Evolutionary conservation across 768 basidiomycete species (phyloP), one percentile per base, ranked within the genome.

Genomic region (Pulveroboletus sp.): DNA sequence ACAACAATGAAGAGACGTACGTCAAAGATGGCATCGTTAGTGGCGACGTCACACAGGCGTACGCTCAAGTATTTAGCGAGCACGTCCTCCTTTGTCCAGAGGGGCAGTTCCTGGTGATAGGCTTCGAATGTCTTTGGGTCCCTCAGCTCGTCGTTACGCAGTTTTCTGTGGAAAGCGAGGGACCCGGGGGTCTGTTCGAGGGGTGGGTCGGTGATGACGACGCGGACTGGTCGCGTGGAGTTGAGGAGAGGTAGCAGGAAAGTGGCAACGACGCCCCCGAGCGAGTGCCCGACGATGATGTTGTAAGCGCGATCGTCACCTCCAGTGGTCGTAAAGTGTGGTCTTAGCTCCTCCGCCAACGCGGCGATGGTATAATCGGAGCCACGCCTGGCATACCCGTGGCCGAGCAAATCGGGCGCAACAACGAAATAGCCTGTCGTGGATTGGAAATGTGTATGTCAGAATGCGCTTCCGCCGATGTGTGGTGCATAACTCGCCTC

Each of bases 391-490:
- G 54, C 47, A 15, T 17, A 18, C 0, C 55, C 60, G 15, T 66
- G 66, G 8, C 59, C 59, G 18, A 64, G 56, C 3, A 59, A 28
- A 39, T 59, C 60, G 5, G 61, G 64, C n/a, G 61, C 64, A 0
- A 28, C 50, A 31, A 64, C 61, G 21, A 56, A 53, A 27, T 56
- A 64, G 28, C 61, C 66, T 66, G 50, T 39, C 1, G 1, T 17
- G 14, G 28, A 5, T 18, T 2, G 27, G 33, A 4, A 17, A n/a
- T n/a, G n/a, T n/a, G n/a, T 14, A 10, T 13, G 28, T 58, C 44
- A 39, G 26, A 2, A 5, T 1, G 1, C 2, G 27, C 6, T 14
- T 8, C 6, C 10, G 39, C 21, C 24, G 32, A 42, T 11, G 17
- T 39, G 10, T 4, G 18, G 21, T 21, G 21, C 21, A 21, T 21